Evolutionary conservation across 2,329 filamentous ascomycete species (phyloP).

Genomic region (Cercospora nicotianae): DNA sequence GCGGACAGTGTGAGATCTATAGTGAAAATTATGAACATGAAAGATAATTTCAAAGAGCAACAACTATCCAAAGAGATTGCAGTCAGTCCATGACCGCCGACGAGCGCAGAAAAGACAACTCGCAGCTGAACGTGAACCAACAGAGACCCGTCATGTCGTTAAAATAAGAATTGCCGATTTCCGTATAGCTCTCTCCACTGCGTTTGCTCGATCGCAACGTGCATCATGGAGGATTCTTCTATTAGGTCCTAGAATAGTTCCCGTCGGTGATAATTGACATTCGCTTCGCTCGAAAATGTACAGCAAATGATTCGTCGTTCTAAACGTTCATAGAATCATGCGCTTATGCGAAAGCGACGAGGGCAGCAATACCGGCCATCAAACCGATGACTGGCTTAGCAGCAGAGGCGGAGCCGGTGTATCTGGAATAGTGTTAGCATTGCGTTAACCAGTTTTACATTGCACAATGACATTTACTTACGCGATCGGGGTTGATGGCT

Average conservation of each 20-base stretch:
- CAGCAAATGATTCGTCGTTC: neutral
- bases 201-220: neutral
- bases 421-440: no score
- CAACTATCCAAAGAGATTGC: neutral
- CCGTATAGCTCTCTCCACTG: neutral
- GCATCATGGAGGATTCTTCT: neutral
- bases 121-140: neutral
- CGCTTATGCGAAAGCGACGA: conserved; percentile 17
- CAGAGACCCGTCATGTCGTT: neutral
- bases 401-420: conserved; percentile 17
- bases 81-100: neutral
- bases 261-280: neutral
- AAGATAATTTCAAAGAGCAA: neutral
- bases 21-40: neutral
- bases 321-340: neutral
- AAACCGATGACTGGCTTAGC: conserved; percentile 19
- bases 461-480: no score
- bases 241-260: neutral
- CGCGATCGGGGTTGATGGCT: neutral
- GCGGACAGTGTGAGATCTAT: neutral
- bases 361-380: conserved; percentile 20
- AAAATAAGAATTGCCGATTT: neutral
- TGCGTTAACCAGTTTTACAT: no score
- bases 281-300: neutral
- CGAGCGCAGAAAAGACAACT: neutral